These are phyloP conservation scores for Pseudopithomyces maydicus DNA, from an alignment of 2,329 filamentous ascomycete genomes.

Conservation along the genomic window DNA sequence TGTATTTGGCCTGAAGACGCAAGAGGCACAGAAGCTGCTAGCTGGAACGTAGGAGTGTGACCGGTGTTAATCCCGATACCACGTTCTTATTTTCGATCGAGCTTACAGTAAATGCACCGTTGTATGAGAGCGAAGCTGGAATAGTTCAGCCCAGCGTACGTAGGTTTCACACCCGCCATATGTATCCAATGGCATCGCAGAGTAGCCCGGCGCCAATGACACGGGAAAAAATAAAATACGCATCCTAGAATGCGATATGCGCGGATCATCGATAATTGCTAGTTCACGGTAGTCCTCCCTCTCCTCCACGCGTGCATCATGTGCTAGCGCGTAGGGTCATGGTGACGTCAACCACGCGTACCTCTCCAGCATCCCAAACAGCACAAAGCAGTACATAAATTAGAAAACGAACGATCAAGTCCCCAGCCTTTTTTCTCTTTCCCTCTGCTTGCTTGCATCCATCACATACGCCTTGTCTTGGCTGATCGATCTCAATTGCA, in stretches of 20 bases:
- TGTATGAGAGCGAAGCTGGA: neutral
- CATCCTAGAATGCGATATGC: neutral
- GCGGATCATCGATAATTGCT: conserved; percentile 2
- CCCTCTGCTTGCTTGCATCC: too few species aligned
- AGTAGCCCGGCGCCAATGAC: too few species aligned
- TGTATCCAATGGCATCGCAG: too few species aligned
- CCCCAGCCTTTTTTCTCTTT: too few species aligned
- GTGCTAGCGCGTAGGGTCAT: conserved; percentile 26
- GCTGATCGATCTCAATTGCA: too few species aligned
- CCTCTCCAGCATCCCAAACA: neutral
- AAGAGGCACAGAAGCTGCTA: conserved; percentile 57
- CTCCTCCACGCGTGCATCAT: conserved; percentile 16
- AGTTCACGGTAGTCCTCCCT: too few species aligned
- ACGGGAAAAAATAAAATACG: neutral
- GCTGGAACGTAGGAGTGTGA: conserved; percentile 21
- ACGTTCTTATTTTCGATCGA: conserved; percentile 6
- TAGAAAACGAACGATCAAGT: too few species aligned
- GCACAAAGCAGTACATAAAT: too few species aligned
- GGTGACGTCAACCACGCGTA: conserved; percentile 34
- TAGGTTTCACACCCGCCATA: too few species aligned
- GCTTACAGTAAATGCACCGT: neutral
- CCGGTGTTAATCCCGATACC: neutral
- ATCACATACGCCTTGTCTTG: too few species aligned
- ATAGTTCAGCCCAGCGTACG: too few species aligned
- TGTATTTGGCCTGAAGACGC: conserved; percentile 61